These are phyloP conservation scores for Wolfiporia cocos DNA, from an alignment of 1,284 basidiomycete genomes.

Conservation along the genomic window DNA sequence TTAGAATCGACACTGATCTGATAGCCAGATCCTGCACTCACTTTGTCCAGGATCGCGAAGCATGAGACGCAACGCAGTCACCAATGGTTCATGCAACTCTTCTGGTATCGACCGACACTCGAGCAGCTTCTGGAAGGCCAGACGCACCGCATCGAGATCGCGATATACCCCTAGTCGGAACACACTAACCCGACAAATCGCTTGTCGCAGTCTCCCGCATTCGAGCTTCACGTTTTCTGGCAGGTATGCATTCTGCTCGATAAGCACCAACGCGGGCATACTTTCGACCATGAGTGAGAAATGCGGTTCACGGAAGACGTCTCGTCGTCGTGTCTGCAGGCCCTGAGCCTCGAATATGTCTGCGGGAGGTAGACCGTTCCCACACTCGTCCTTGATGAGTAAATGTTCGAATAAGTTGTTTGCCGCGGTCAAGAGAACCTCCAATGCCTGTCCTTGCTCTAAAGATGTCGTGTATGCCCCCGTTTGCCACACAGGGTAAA, in stretches of 20 bases:
- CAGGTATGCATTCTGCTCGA: constrained; percentile 57
- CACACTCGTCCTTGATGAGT: constrained; percentile 48
- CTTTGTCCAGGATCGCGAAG: constrained; percentile 43
- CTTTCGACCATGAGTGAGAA: constrained; percentile 55
- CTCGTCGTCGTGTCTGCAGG: constrained; percentile 58
- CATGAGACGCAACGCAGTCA: constrained; percentile 56
- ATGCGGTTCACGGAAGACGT: constrained; percentile 58
- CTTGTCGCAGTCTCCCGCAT: constrained; percentile 44
- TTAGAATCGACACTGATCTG: too few relatives aligned
- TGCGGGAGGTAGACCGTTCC: constrained; percentile 36
- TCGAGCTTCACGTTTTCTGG: constrained; percentile 41
- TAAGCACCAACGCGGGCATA: constrained; percentile 60
- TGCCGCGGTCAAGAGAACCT: constrained; percentile 50
- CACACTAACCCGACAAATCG: constrained; percentile 51
- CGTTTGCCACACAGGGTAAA: constrained; percentile 68
- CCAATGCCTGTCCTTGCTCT: constrained; percentile 35
- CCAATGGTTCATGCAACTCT: constrained; percentile 53
- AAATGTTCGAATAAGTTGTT: constrained; percentile 56
- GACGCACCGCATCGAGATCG: constrained; percentile 60
- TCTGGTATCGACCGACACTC: constrained; percentile 43
- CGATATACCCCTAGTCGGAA: constrained; percentile 70
- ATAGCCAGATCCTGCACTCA: constrained; percentile 3
- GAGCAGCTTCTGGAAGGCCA: constrained; percentile 60
- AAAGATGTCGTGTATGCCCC: constrained; percentile 34
- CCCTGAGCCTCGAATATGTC: constrained; percentile 61